Percentiles rank a stretch among this genome's conserved stretches.
phyloP scores from a whole-genome alignment of 192 early-diverging fungal species.

The Coemansia sp. region DNA sequence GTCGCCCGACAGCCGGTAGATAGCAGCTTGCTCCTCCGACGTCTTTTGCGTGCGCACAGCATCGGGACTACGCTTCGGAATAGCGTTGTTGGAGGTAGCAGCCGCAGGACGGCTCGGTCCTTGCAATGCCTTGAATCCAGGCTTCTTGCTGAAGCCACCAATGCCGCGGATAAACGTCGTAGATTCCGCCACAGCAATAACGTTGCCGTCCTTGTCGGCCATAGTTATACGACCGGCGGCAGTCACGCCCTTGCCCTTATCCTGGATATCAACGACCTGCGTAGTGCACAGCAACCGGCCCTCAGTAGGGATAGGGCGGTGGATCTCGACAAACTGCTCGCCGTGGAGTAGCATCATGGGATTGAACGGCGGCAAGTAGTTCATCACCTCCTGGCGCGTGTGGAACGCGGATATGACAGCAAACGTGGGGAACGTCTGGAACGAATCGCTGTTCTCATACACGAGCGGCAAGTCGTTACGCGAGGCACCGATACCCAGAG shows the following conservation, averaged over 20 bases:
- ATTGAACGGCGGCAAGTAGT: constrained; percentile 70
- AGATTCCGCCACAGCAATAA: constrained; percentile 83
- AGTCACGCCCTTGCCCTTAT: constrained; percentile 95
- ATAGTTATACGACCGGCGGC: constrained; percentile 82
- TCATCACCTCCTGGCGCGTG: constrained; percentile 61
- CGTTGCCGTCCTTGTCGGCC: constrained; percentile 71
- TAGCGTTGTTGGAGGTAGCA: constrained; percentile 75
- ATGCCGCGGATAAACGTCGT: constrained; percentile 93
- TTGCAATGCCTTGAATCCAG: constrained; percentile 48
- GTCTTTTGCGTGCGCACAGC: constrained; percentile 84
- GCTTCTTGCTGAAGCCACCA: constrained; percentile 86
- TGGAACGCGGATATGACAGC: constrained; percentile 85
- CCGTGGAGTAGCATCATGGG: constrained; percentile 98
- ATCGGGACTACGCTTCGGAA: constrained; percentile 86
- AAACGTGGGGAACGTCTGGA: constrained; percentile 89
- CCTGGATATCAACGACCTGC: constrained; percentile 88
- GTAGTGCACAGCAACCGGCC: constrained; percentile 77
- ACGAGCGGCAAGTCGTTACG: constrained; percentile 85
- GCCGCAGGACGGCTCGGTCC: constrained; percentile 64
- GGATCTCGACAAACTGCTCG: constrained; percentile 92
- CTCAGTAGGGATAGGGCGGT: constrained; percentile 82
- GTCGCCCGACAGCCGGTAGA: constrained; percentile 96
- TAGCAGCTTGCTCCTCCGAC: constrained; percentile 84
- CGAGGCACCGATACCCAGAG: constrained; percentile 90
- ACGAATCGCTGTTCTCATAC: constrained; percentile 88